A percentile compares a stretch with the other conserved stretches of the same genome.
Evolutionary conservation across 495 filamentous ascomycete species (phyloP).

Genomic region (Penicillium maclennaniae): DNA sequence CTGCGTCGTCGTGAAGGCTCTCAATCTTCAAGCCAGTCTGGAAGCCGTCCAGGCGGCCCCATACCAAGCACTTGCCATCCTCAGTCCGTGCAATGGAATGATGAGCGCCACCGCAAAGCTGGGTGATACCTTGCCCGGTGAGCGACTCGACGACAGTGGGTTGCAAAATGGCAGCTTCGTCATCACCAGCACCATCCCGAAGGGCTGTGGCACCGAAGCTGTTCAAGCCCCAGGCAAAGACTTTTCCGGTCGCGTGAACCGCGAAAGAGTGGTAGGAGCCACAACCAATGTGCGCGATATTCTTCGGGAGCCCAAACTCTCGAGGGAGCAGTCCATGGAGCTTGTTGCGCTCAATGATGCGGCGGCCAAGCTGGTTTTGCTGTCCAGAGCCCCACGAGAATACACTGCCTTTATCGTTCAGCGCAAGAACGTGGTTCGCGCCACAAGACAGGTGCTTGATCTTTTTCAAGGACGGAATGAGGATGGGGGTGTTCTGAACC

Average conservation of each 20-base stretch:
- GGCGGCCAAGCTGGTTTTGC: conserved; percentile 62
- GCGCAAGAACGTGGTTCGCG: conserved; percentile 59
- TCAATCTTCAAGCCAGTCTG: conserved; percentile 55
- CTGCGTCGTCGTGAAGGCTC: conserved; percentile 43
- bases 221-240: conserved; percentile 86
- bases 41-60: conserved; percentile 58
- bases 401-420: conserved; percentile 52
- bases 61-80: conserved; percentile 53
- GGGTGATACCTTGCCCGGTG: conserved; percentile 35
- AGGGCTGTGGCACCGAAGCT: conserved; percentile 80
- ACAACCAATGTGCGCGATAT: conserved; percentile 50
- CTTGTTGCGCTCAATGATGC: conserved; percentile 53
- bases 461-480: conserved; percentile 51
- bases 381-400: conserved; percentile 62
- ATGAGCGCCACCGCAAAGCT: conserved; percentile 53
- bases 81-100: conserved; percentile 54
- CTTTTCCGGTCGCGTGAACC: conserved; percentile 63
- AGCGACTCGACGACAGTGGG: conserved; percentile 62
- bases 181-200: conserved; percentile 62
- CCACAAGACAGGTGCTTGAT: conserved; percentile 55
- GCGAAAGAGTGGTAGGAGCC: conserved; percentile 66
- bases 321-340: conserved; percentile 61
- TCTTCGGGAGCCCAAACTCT: conserved; percentile 63
- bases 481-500: conserved; percentile 46
- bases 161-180: conserved; percentile 53